Percentiles rank a stretch among this genome's conserved stretches.
These are phyloP conservation scores for Solanum virginianum DNA, from an alignment of 257 asterid genomes.

Conservation along the genomic window DNA sequence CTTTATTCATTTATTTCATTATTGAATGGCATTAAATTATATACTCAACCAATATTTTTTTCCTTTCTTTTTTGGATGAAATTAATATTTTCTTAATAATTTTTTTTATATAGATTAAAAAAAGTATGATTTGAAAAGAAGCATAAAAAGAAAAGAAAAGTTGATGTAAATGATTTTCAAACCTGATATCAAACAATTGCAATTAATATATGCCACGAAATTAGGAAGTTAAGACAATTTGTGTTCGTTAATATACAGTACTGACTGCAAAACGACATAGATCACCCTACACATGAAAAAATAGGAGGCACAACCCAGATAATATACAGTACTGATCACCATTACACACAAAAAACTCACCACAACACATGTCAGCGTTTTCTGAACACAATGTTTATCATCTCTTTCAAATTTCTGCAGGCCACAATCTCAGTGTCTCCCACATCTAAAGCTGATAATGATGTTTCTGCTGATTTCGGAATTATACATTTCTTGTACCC, in stretches of 20 bases:
- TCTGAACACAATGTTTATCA: conserved; percentile 64
- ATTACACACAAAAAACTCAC: neutral
- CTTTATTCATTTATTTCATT: too few species aligned
- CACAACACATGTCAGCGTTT: neutral
- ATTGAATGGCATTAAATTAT: too few species aligned
- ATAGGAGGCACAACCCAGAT: neutral
- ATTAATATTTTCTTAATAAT: too few species aligned
- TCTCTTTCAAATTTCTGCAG: conserved; percentile 68
- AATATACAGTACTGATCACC: neutral
- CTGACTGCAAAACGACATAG: neutral
- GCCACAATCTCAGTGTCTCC: conserved; percentile 56
- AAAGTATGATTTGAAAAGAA: too few species aligned
- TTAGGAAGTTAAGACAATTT: neutral
- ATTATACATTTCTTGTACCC: conserved; percentile 77
- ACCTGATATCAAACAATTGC: neutral
- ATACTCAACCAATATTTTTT: too few species aligned
- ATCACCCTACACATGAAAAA: neutral
- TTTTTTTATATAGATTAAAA: too few species aligned
- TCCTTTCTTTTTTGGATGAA: too few species aligned
- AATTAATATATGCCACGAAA: neutral
- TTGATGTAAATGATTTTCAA: too few species aligned
- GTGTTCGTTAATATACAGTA: conserved; percentile 5
- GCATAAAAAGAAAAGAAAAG: too few species aligned
- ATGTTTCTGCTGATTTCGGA: conserved; percentile 48
- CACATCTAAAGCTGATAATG: conserved; percentile 19